phyloP scores from a whole-genome alignment of 2,329 filamentous ascomycete species.

The Xylaria sp. region DNA sequence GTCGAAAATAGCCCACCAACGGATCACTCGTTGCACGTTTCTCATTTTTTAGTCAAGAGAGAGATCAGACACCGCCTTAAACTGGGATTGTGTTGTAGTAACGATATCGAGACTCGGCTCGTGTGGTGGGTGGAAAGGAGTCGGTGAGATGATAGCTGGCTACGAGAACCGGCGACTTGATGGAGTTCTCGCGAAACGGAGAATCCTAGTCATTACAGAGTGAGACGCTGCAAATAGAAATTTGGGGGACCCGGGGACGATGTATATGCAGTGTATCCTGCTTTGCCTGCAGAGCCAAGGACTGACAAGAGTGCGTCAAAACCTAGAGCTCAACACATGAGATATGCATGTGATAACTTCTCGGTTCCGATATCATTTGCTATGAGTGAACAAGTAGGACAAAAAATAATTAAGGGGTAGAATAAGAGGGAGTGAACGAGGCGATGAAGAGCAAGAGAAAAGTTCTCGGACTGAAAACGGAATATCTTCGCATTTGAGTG shows the following conservation, averaged over 20 bases:
- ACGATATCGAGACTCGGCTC: background rate
- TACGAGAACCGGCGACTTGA: background rate
- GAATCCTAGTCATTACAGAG: no score
- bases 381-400: background rate
- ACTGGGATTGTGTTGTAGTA: background rate
- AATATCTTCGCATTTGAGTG: background rate
- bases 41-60: background rate
- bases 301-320: no score
- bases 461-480: background rate
- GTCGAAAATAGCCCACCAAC: no score
- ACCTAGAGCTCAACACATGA: no score
- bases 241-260: background rate
- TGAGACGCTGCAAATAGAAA: no score
- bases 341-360: no score
- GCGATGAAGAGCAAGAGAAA: background rate
- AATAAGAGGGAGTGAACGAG: background rate
- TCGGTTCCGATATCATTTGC: no score
- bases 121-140: background rate
- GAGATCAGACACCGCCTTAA: background rate
- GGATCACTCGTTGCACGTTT: no score
- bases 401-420: background rate
- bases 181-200: background rate
- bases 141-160: background rate
- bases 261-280: background rate
- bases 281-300: background rate